Conservation (phyloP, 306 rosid genomes). For the Begonia masoniana region DNA sequence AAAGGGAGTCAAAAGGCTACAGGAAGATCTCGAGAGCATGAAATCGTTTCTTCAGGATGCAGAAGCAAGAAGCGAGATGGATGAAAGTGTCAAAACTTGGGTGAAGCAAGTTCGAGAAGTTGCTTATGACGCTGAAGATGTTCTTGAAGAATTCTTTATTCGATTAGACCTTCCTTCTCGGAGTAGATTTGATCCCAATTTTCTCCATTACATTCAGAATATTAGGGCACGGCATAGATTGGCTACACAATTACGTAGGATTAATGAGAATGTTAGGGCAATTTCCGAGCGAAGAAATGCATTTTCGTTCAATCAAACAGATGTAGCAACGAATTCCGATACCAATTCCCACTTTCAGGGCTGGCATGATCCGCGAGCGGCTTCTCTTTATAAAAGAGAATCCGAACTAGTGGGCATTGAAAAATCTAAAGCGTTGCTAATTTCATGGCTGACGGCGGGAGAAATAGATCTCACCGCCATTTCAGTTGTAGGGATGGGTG, state of each 20-base stretch:
- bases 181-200: background rate
- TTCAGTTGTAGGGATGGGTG: slow-evolving; percentile 11
- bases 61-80: slow-evolving; percentile 20
- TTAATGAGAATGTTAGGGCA: background rate
- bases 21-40: slow-evolving; percentile 15
- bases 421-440: background rate
- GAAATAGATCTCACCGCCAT: background rate
- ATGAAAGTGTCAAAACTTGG: slow-evolving; percentile 20
- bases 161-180: background rate
- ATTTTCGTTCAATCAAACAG: background rate
- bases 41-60: slow-evolving; percentile 19
- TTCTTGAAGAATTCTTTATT: slow-evolving; percentile 17
- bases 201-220: background rate
- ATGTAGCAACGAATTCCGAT: background rate
- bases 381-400: background rate
- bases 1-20: slow-evolving; percentile 13
- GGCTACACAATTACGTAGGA: background rate
- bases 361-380: slow-evolving; percentile 2
- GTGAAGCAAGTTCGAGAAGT: slow-evolving; percentile 22
- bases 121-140: slow-evolving; percentile 25
- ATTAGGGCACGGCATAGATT: background rate
- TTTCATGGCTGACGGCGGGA: slow-evolving; percentile 1
- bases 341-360: background rate
- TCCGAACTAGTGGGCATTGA: slow-evolving; percentile 3
- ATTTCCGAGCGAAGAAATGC: slow-evolving; percentile 3